These are phyloP conservation scores for Gelatoporia subvermispora DNA, from an alignment of 768 basidiomycete genomes.

Conservation along the genomic window DNA sequence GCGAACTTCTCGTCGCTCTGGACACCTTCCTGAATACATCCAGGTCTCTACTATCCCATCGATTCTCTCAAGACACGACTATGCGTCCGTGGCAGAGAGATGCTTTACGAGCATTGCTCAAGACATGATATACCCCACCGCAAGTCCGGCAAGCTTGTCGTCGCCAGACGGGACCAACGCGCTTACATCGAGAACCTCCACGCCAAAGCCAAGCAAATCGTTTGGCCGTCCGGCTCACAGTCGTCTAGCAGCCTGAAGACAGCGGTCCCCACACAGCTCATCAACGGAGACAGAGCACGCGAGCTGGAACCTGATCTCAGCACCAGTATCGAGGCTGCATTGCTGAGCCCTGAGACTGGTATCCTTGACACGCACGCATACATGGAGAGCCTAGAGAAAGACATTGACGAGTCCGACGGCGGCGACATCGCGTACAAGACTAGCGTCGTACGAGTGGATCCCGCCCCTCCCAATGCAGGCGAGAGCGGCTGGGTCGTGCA, in stretches of 20 bases:
- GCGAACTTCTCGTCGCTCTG: background rate
- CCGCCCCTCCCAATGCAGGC: constrained; percentile 27
- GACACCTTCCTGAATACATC: background rate
- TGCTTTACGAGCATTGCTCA: constrained; percentile 77
- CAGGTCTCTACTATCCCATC: constrained; percentile 81
- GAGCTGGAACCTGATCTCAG: constrained; percentile 84
- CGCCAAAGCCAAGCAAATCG: constrained; percentile 50
- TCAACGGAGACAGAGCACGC: constrained; percentile 63
- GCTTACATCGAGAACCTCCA: constrained; percentile 69
- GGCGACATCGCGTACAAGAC: constrained; percentile 77
- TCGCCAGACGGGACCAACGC: constrained; percentile 65
- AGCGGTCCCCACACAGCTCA: constrained; percentile 59
- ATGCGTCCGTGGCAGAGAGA: constrained; percentile 79
- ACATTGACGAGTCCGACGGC: constrained; percentile 65
- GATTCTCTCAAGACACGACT: constrained; percentile 80
- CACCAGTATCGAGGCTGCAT: constrained; percentile 57
- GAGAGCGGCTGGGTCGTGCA: constrained; percentile 88
- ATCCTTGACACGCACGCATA: constrained; percentile 85
- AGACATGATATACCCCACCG: constrained; percentile 56
- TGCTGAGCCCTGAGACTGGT: constrained; percentile 85
- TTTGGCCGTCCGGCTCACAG: constrained; percentile 43
- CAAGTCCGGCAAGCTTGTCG: constrained; percentile 86
- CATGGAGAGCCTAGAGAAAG: constrained; percentile 79
- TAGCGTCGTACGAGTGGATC: constrained; percentile 82
- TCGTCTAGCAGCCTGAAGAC: constrained; percentile 20